Conservation (phyloP, 1,284 basidiomycete genomes). For the Ceratorhiza oryzae-sativae region DNA sequence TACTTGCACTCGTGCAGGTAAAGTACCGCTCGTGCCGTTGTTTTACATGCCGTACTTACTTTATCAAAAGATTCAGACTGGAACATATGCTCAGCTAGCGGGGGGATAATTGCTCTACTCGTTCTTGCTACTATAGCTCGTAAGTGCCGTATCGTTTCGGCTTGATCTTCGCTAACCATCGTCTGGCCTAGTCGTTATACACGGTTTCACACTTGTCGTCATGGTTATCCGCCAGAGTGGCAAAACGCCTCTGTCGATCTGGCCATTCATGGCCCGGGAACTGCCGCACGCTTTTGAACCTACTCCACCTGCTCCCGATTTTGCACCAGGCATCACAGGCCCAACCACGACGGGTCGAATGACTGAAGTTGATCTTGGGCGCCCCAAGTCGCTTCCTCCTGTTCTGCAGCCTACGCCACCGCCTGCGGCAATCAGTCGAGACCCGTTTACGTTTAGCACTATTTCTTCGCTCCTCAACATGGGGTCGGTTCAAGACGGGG, state of each 20-base stretch:
- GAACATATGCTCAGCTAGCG: slow-evolving; percentile 13
- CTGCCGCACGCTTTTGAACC: not conserved
- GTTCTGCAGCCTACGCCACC: slow-evolving; percentile 5
- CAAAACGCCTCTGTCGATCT: not conserved
- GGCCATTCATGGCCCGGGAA: slow-evolving; percentile 20
- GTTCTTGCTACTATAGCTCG: slow-evolving; percentile 11
- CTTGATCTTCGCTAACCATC: not conserved
- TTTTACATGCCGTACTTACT: not conserved
- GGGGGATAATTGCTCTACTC: slow-evolving; percentile 11
- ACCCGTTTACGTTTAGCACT: slow-evolving; percentile 29
- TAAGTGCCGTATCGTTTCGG: not conserved
- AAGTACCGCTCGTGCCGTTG: not conserved
- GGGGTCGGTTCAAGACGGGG: not conserved
- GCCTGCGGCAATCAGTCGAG: not conserved
- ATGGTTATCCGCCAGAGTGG: slow-evolving; percentile 10
- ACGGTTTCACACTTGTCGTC: not conserved
- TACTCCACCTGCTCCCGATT: slow-evolving; percentile 2
- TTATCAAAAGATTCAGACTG: slow-evolving; percentile 9
- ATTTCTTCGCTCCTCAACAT: slow-evolving; percentile 23
- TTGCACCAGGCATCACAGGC: not conserved
- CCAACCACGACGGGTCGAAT: not conserved
- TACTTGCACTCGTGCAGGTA: slow-evolving; percentile 3
- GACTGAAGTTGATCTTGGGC: not conserved
- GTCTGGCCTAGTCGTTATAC: not conserved
- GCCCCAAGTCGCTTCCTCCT: slow-evolving; percentile 17